Conservation (phyloP, 805 yeast species). For the Wickerhamiella sorbophila region DNA sequence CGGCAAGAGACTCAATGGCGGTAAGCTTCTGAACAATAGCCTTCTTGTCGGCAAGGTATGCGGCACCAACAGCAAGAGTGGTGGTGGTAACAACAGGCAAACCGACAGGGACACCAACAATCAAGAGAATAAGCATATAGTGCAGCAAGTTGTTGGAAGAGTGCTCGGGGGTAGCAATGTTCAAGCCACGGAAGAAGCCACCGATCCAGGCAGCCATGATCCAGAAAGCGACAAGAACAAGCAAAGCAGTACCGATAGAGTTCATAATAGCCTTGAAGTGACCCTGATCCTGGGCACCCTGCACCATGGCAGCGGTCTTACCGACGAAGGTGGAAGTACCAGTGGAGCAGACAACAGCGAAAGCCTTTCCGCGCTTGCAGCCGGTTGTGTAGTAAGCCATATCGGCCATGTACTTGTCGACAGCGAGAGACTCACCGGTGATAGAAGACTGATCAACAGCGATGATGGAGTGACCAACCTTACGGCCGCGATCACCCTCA, state of each 20-base stretch:
- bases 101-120: slow-evolving; percentile 98
- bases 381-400: slow-evolving; percentile 86
- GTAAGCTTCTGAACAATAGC: slow-evolving; percentile 94
- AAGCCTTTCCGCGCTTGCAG: slow-evolving; percentile 92
- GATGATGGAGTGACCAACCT: slow-evolving; percentile 76
- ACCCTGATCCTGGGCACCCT: slow-evolving; percentile 94
- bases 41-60: slow-evolving; percentile 90
- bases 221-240: slow-evolving; percentile 76
- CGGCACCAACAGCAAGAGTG: slow-evolving; percentile 98
- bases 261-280: slow-evolving; percentile 95
- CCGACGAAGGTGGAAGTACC: slow-evolving; percentile 94
- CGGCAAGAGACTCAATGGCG: slow-evolving; percentile 92
- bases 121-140: slow-evolving; percentile 87
- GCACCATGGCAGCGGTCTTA: slow-evolving; percentile 94
- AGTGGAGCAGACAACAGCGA: slow-evolving; percentile 83
- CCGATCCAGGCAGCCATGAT: slow-evolving; percentile 84
- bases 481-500: slow-evolving; percentile 40
- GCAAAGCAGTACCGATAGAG: slow-evolving; percentile 88
- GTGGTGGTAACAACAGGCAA: slow-evolving; percentile 96
- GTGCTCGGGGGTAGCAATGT: slow-evolving; percentile 50
- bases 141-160: slow-evolving; percentile 45
- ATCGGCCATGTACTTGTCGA: slow-evolving; percentile 85
- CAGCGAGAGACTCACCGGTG: slow-evolving; percentile 96
- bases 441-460: slow-evolving; percentile 79
- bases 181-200: slow-evolving; percentile 86